Conservation (phyloP, 2,329 filamentous ascomycete species). For the Trichoderma koningii region DNA sequence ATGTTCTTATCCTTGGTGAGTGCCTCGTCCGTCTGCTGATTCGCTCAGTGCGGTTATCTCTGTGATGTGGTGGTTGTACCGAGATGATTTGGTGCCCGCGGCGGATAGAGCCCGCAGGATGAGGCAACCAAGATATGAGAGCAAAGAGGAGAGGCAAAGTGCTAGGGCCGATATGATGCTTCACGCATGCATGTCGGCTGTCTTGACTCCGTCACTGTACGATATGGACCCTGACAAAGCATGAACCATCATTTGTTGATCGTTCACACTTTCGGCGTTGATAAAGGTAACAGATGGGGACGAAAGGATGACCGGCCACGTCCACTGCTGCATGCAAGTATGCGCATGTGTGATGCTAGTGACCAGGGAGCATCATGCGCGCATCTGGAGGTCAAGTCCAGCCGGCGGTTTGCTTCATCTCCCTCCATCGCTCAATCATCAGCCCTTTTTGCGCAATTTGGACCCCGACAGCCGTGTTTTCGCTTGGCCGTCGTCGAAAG, state of each 20-base stretch:
- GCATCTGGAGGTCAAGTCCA: not conserved
- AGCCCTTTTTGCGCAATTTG: constrained; percentile 19
- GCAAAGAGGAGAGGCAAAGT: not conserved
- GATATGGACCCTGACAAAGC: not conserved
- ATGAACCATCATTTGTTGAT: not conserved
- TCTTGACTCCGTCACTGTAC: not conserved
- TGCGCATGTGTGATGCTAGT: not conserved
- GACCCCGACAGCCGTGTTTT: constrained; percentile 11
- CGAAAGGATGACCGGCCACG: not conserved
- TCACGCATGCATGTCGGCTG: not conserved
- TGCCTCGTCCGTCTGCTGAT: constrained; percentile 10
- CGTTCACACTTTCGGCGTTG: not conserved
- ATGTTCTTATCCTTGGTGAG: not conserved
- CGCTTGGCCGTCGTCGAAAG: not conserved
- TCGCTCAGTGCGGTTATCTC: constrained; percentile 19
- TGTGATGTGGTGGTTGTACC: constrained; percentile 8
- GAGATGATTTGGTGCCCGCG: not conserved
- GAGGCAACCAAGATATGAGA: not conserved
- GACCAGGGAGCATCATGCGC: not conserved
- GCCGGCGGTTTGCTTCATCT: constrained; percentile 15
- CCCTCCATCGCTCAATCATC: constrained; percentile 21
- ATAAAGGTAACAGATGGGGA: not conserved
- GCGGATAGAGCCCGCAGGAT: constrained; percentile 10
- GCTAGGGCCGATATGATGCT: constrained; percentile 7
- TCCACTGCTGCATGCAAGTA: constrained; percentile 4